phyloP scores from a whole-genome alignment of 2,329 filamentous ascomycete genomes.

The Fusarium sp. region DNA sequence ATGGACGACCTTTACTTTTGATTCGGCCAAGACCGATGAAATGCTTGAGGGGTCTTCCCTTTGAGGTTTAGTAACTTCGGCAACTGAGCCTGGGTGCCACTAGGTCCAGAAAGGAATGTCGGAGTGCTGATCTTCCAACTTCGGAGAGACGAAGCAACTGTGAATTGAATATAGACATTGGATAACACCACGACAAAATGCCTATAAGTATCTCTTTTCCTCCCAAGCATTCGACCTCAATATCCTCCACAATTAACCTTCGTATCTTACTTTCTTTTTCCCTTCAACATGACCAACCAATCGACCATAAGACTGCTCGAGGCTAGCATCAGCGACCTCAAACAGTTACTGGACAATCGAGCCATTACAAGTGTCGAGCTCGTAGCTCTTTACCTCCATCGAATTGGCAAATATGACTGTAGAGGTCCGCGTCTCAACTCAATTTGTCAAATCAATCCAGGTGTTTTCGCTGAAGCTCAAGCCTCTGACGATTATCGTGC shows the following conservation, averaged over 20 bases:
- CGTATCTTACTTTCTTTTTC: rapidly evolving
- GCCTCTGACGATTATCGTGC: slow-evolving; percentile 46
- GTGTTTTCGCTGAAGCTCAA: slow-evolving; percentile 44
- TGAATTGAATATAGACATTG: neutral
- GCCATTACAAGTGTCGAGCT: slow-evolving; percentile 45
- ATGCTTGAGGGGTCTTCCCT: neutral
- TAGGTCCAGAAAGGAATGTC: neutral
- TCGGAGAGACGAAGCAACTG: neutral
- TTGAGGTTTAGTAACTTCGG: neutral
- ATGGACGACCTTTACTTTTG: rapidly evolving
- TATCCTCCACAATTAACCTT: rapidly evolving
- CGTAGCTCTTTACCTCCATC: slow-evolving; percentile 42
- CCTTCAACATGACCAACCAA: neutral
- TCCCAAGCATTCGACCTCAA: neutral
- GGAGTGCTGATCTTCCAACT: neutral
- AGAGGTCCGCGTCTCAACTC: slow-evolving; percentile 44
- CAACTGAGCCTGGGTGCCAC: neutral
- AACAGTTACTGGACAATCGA: slow-evolving; percentile 24
- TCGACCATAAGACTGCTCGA: neutral
- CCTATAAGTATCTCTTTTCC: neutral
- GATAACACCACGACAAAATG: neutral
- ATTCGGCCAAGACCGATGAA: neutral
- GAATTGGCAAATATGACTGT: slow-evolving; percentile 44
- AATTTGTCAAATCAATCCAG: slow-evolving; percentile 42
- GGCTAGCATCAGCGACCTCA: neutral